phyloP scores from a whole-genome alignment of 2,329 filamentous ascomycete genomes.

The Cytospora piceae region DNA sequence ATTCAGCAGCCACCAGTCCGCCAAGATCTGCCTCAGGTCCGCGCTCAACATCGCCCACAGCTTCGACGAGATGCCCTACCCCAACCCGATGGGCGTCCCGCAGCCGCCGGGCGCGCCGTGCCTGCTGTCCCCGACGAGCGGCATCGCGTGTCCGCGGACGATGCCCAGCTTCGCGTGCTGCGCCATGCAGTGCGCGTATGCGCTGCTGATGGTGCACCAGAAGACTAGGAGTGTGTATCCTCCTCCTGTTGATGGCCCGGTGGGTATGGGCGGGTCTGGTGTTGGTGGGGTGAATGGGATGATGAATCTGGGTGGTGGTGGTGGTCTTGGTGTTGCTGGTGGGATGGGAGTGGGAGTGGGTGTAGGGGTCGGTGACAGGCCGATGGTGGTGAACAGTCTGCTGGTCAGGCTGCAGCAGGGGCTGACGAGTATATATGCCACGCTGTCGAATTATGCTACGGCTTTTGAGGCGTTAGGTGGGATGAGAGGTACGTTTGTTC shows the following conservation, averaged over 20 bases:
- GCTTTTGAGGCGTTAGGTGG: constrained; percentile 50
- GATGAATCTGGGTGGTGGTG: too few relatives aligned
- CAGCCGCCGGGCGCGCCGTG: constrained; percentile 38
- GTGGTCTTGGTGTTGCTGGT: not conserved
- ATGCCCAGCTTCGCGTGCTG: constrained; percentile 52
- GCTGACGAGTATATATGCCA: constrained; percentile 45
- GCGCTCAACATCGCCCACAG: constrained; percentile 52
- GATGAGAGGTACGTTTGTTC: constrained; percentile 45
- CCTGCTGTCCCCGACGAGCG: constrained; percentile 43
- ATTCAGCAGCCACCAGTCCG: constrained; percentile 51
- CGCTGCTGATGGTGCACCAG: constrained; percentile 48
- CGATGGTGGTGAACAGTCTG: constrained; percentile 40
- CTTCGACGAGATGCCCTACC: constrained; percentile 51
- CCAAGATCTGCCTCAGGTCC: constrained; percentile 53
- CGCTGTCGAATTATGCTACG: constrained; percentile 48
- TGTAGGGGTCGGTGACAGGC: constrained; percentile 1
- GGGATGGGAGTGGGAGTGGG: not conserved
- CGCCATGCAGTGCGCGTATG: constrained; percentile 51
- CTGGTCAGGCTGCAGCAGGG: constrained; percentile 47
- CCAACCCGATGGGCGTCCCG: constrained; percentile 42
- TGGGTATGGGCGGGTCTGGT: not conserved
- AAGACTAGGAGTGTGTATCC: constrained; percentile 45
- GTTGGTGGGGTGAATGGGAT: too few relatives aligned
- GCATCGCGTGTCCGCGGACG: constrained; percentile 46
- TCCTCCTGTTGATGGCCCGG: constrained; percentile 3